A percentile compares a stretch with the other conserved stretches of the same genome.
Conservation (phyloP, 495 filamentous ascomycete genomes). For the Paragyromitra xinjiangensis region DNA sequence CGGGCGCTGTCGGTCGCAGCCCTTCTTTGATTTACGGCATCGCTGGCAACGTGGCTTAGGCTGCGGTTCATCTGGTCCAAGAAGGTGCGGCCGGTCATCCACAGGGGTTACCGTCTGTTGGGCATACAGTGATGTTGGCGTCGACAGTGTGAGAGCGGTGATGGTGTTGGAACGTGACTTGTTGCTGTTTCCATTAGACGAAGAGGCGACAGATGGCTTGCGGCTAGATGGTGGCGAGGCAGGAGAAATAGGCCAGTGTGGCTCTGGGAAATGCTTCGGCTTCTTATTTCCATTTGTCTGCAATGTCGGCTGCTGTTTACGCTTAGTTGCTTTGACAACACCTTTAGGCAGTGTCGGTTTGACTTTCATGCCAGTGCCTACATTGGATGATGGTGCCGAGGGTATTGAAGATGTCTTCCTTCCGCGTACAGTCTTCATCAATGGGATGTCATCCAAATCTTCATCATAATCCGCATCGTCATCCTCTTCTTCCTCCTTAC, state of each 20-base stretch:
- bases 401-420: slow-evolving; percentile 44
- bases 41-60: slow-evolving; percentile 96
- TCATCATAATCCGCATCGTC: slow-evolving; percentile 67
- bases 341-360: slow-evolving; percentile 54
- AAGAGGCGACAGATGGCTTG: slow-evolving; percentile 78
- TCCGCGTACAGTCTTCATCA: slow-evolving; percentile 52
- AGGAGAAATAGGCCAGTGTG: slow-evolving; percentile 70
- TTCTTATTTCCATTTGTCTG: slow-evolving; percentile 59
- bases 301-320: slow-evolving; percentile 49
- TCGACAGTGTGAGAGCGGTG: slow-evolving; percentile 37
- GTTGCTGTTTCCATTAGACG: slow-evolving; percentile 62
- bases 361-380: slow-evolving; percentile 18
- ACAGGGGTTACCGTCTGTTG: slow-evolving; percentile 51
- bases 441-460: slow-evolving; percentile 57
- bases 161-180: slow-evolving; percentile 52
- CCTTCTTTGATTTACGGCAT: slow-evolving; percentile 99
- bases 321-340: slow-evolving; percentile 54
- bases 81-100: slow-evolving; percentile 68
- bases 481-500: slow-evolving; percentile 66
- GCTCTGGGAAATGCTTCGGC: slow-evolving; percentile 58
- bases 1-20: slow-evolving; percentile 93
- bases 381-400: slow-evolving; percentile 36
- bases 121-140: slow-evolving; percentile 39
- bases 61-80: slow-evolving; percentile 86
- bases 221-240: slow-evolving; percentile 74